Conservation (phyloP, 2,329 filamentous ascomycete genomes). For the Xylaria sp. region DNA sequence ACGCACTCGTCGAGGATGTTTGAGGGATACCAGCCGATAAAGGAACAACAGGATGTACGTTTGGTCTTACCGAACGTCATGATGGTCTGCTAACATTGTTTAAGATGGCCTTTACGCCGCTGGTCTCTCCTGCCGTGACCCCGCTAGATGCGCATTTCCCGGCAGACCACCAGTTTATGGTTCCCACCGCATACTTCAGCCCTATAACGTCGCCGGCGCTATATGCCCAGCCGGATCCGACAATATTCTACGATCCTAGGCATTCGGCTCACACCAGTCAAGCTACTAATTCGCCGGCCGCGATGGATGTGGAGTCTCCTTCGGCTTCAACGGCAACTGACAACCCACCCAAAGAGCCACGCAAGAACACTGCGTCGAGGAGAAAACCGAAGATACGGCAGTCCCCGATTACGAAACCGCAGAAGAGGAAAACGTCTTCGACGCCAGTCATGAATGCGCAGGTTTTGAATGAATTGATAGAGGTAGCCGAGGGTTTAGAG, state of each 20-base stretch:
- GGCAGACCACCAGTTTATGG: constrained; percentile 62
- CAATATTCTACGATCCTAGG: constrained; percentile 51
- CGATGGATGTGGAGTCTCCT: constrained; percentile 59
- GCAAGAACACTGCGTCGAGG: constrained; percentile 59
- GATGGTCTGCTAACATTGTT: constrained; percentile 37
- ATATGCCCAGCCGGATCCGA: constrained; percentile 69
- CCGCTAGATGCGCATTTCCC: constrained; percentile 75
- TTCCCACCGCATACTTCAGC: constrained; percentile 79
- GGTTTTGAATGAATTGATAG: constrained; percentile 57
- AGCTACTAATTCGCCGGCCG: constrained; percentile 60
- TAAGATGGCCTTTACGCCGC: constrained; percentile 77
- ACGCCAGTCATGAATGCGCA: constrained; percentile 63
- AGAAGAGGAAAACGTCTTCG: constrained; percentile 58
- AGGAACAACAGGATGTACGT: constrained; percentile 72
- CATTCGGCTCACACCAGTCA: constrained; percentile 46
- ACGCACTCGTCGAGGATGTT: constrained; percentile 65
- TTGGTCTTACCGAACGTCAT: constrained; percentile 10
- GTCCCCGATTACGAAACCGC: constrained; percentile 74
- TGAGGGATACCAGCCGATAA: constrained; percentile 69
- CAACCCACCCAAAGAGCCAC: constrained; percentile 57
- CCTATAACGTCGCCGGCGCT: constrained; percentile 81
- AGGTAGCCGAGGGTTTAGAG: constrained; percentile 46
- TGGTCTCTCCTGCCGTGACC: constrained; percentile 84
- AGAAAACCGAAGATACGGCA: constrained; percentile 65
- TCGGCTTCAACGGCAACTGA: constrained; percentile 48